phyloP scores from a whole-genome alignment of 129 eudicot species.

The Arctium lappa region DNA sequence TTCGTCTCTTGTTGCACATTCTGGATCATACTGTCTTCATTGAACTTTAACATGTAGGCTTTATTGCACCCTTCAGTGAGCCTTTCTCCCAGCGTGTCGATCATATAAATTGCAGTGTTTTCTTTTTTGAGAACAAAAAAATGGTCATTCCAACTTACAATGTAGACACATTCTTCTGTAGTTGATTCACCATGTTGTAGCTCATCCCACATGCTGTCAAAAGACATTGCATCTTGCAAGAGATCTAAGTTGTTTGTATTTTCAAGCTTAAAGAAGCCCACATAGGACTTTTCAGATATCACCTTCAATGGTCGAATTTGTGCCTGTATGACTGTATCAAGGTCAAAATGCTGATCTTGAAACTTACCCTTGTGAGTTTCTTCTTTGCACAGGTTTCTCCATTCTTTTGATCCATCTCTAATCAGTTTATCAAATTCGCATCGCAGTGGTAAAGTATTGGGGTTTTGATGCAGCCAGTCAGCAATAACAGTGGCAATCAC shows the following conservation, averaged over 20 bases:
- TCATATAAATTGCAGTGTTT: conserved; percentile 33
- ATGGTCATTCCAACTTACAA: conserved; percentile 64
- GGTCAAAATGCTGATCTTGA: conserved; percentile 57
- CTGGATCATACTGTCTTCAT: conserved; percentile 31
- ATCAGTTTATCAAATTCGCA: conserved; percentile 53
- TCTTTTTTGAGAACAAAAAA: conserved; percentile 55
- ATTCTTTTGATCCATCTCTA: conserved; percentile 52
- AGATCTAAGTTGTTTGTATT: conserved; percentile 29
- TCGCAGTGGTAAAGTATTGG: conserved; percentile 37
- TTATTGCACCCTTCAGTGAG: conserved; percentile 57
- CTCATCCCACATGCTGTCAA: conserved; percentile 55
- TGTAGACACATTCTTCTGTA: conserved; percentile 36
- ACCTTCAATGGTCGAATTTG: conserved; percentile 44
- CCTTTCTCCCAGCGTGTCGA: conserved; percentile 59
- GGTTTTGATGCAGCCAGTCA: conserved; percentile 53
- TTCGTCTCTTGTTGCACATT: conserved; percentile 27
- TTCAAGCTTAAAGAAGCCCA: conserved; percentile 57
- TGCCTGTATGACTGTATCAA: conserved; percentile 53
- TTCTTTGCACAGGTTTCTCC: conserved; percentile 50
- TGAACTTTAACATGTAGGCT: conserved; percentile 53
- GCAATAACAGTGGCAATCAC: conserved; percentile 54
- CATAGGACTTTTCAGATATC: conserved; percentile 47
- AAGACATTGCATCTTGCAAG: conserved; percentile 58
- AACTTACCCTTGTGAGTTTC: conserved; percentile 40
- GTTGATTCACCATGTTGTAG: conserved; percentile 27